Conservation (phyloP, 192 early-diverging fungal species). For the Coemansia sp. region DNA sequence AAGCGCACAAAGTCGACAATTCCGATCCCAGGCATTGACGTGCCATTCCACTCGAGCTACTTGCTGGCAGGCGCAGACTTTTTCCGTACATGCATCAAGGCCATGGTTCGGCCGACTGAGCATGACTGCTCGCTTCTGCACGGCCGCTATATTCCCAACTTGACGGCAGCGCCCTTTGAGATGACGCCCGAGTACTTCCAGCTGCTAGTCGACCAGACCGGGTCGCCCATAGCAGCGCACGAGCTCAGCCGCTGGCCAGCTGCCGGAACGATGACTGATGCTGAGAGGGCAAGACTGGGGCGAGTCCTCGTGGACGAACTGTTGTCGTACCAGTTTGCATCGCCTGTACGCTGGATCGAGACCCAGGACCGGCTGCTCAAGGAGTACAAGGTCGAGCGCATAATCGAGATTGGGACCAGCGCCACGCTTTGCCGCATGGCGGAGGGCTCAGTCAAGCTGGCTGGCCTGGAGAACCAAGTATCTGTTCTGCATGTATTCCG, state of each 20-base stretch:
- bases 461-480: constrained; percentile 18
- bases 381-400: constrained; percentile 73
- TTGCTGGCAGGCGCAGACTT: constrained; percentile 83
- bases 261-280: constrained; percentile 57
- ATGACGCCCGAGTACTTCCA: constrained; percentile 79
- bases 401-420: constrained; percentile 90
- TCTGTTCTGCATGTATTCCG: constrained; percentile 22
- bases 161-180: constrained; percentile 89
- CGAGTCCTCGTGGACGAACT: constrained; percentile 86
- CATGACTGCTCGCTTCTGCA: constrained; percentile 73
- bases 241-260: constrained; percentile 80
- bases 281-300: constrained; percentile 73
- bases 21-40: constrained; percentile 90
- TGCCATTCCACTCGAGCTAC: constrained; percentile 97
- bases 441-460: constrained; percentile 78
- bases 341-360: constrained; percentile 96
- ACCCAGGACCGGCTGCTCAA: constrained; percentile 89
- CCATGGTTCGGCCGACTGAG: constrained; percentile 77
- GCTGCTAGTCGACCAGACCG: constrained; percentile 71
- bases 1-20: constrained; percentile 87
- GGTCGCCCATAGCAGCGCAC: constrained; percentile 68
- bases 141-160: constrained; percentile 93
- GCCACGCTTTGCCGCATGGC: constrained; percentile 96
- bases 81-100: constrained; percentile 84
- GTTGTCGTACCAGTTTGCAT: constrained; percentile 95